Evolutionary conservation across 2,329 filamentous ascomycete genomes (phyloP).

Genomic region (Aureobasidium pullulans): DNA sequence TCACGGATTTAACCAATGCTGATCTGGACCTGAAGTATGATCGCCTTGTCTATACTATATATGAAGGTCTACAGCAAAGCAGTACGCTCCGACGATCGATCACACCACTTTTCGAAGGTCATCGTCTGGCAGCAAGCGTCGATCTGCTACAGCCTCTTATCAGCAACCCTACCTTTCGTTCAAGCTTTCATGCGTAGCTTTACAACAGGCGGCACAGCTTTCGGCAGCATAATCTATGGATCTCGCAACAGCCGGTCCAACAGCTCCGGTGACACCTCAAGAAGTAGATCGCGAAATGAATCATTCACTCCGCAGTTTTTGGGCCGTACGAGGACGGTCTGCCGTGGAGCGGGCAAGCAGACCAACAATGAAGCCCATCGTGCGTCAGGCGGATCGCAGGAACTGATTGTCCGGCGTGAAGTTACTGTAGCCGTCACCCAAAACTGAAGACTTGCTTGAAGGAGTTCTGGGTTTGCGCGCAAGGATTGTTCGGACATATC

Average conservation of each 20-base stretch:
- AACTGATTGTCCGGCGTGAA: constrained; percentile 7
- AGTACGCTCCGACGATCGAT: constrained; percentile 18
- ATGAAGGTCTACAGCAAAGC: background rate
- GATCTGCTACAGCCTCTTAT: constrained; percentile 30
- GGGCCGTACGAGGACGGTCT: constrained; percentile 1
- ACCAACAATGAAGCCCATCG: background rate
- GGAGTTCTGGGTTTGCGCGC: background rate
- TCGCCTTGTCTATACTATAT: constrained; percentile 8
- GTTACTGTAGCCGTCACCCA: constrained; percentile 8
- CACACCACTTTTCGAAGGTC: constrained; percentile 19
- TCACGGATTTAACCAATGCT: background rate
- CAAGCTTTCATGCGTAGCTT: constrained; percentile 30
- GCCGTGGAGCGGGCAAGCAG: constrained; percentile 7
- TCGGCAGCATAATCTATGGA: constrained; percentile 12
- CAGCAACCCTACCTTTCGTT: constrained; percentile 31
- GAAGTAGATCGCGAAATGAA: constrained; percentile 5
- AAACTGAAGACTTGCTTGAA: background rate
- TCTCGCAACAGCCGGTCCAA: constrained; percentile 9
- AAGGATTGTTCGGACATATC: background rate
- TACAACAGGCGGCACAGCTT: constrained; percentile 21
- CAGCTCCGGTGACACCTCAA: background rate
- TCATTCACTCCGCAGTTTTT: constrained; percentile 8
- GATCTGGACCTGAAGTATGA: background rate
- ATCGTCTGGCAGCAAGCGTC: constrained; percentile 27
- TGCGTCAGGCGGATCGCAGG: constrained; percentile 4